These are phyloP conservation scores for Eucalyptus virginea DNA, from an alignment of 345 rosid genomes.

Conservation along the genomic window DNA sequence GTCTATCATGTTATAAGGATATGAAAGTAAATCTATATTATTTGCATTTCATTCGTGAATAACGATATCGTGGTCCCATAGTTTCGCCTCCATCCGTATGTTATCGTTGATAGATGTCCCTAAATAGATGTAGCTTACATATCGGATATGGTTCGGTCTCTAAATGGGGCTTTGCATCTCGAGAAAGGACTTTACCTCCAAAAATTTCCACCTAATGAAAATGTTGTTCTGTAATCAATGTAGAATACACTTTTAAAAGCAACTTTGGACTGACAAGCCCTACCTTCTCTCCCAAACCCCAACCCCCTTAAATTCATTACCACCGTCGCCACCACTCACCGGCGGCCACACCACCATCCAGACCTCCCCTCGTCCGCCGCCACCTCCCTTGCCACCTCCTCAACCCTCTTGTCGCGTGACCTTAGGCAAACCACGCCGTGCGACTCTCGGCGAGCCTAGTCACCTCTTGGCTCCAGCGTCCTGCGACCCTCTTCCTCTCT, in stretches of 20 bases:
- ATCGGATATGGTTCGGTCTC: not conserved
- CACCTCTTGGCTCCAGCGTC: not conserved
- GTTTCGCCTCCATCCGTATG: not conserved
- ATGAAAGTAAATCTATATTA: not conserved
- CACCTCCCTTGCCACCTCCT: not conserved
- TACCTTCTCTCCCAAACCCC: not conserved
- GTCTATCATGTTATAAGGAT: not conserved
- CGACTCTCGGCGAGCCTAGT: not conserved
- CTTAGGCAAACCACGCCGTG: not conserved
- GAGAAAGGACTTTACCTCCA: not conserved
- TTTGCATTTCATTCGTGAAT: not conserved
- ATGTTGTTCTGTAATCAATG: not conserved
- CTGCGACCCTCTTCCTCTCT: not conserved
- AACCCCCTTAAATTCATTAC: not conserved
- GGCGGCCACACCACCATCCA: not conserved
- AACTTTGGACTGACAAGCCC: not conserved
- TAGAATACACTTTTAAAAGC: not conserved
- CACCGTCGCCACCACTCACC: not conserved
- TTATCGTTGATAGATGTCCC: not conserved
- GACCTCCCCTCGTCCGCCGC: not conserved
- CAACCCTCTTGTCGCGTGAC: not conserved
- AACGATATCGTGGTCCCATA: not conserved
- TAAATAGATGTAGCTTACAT: not conserved
- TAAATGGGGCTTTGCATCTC: not conserved
- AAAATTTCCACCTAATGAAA: not conserved